Conservation (phyloP, 352 stramenopile genomes). For the Phytophthora multivora region DNA sequence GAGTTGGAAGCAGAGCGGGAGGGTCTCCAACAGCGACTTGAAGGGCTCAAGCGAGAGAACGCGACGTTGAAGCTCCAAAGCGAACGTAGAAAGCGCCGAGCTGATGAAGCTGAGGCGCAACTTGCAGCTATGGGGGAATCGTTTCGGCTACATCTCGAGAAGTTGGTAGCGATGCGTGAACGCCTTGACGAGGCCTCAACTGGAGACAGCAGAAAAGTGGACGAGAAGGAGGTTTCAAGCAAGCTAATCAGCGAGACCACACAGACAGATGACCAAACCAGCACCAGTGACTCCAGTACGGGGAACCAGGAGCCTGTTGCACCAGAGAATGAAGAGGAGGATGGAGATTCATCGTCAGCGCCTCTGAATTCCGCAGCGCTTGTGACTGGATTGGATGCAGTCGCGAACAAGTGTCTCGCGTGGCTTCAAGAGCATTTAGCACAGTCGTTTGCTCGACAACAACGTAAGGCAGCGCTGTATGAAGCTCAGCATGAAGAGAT, state of each 20-base stretch:
- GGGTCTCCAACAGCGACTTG: slow-evolving; percentile 31
- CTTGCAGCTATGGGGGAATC: slow-evolving; percentile 51
- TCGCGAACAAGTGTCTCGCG: slow-evolving; percentile 55
- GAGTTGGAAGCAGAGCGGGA: slow-evolving; percentile 42
- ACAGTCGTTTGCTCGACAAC: slow-evolving; percentile 49
- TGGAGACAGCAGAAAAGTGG: slow-evolving; percentile 10
- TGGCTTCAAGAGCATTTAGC: slow-evolving; percentile 63
- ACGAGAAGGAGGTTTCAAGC: not conserved
- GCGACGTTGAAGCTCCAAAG: slow-evolving; percentile 22
- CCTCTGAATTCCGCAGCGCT: slow-evolving; percentile 25
- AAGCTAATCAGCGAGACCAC: too few species aligned
- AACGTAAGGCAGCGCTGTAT: slow-evolving; percentile 48
- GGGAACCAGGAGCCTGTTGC: slow-evolving; percentile 6
- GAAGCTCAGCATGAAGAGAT: slow-evolving; percentile 59
- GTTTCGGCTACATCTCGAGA: slow-evolving; percentile 62
- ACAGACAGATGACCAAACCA: not conserved
- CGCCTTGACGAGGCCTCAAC: slow-evolving; percentile 33
- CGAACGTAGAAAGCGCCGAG: slow-evolving; percentile 19
- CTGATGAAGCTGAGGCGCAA: slow-evolving; percentile 30
- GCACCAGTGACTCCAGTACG: not conserved
- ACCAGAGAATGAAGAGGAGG: not conserved
- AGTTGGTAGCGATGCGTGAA: slow-evolving; percentile 63
- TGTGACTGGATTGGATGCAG: slow-evolving; percentile 44
- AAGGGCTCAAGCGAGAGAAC: slow-evolving; percentile 38
- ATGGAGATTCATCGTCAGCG: slow-evolving; percentile 7